Evolutionary conservation across 139 green algal species (phyloP), one percentile per base, ranked within the genome.

Genomic region (Pleodorina starrii): DNA sequence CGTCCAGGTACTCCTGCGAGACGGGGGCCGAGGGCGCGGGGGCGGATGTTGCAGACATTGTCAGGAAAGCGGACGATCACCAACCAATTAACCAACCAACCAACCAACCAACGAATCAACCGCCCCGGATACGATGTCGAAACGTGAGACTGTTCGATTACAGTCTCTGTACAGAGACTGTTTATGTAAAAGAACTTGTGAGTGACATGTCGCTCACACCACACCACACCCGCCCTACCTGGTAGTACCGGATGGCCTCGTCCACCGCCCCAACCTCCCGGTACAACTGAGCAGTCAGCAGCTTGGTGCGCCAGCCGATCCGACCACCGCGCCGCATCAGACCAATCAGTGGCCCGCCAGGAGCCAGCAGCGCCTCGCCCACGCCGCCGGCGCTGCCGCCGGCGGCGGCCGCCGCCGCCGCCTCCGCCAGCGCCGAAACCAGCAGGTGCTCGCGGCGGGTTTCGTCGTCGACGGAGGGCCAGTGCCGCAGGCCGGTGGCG

Each of bases 211-310:
- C n/a, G n/a, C n/a, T n/a, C n/a, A n/a, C n/a, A n/a, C n/a, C n/a
- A n/a, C n/a, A n/a, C n/a, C n/a, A n/a, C n/a, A n/a, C n/a, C n/a
- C n/a, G n/a, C n/a, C n/a, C 2, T 32, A 80, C 83, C 68, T 88
- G 66, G 63, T 81, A 88, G 83, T 59, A 80, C 44, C 83, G 83
- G 16, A 88, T 88, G 83, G 83, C 83, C 43, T 71, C 42, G 7
- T 87, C 81, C 42, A 35, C 6, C 6, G 29, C 60, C 2, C 81
- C 81, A 10, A 3, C 2, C 66, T 32, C 14, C 29, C 68, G 48
- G 36, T 80, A 40, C 83, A 80, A 66, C 83, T 81, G 44, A 44
- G 83, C 83, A 44, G 68, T 44, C 46, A 88, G 35, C 44, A 88
- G 66, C 83, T 21, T 38, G 10, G 46, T 35, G 44, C 68, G 66